Evolutionary conservation across 441 rosid genomes (phyloP).

Genomic region (Populus hybrid): DNA sequence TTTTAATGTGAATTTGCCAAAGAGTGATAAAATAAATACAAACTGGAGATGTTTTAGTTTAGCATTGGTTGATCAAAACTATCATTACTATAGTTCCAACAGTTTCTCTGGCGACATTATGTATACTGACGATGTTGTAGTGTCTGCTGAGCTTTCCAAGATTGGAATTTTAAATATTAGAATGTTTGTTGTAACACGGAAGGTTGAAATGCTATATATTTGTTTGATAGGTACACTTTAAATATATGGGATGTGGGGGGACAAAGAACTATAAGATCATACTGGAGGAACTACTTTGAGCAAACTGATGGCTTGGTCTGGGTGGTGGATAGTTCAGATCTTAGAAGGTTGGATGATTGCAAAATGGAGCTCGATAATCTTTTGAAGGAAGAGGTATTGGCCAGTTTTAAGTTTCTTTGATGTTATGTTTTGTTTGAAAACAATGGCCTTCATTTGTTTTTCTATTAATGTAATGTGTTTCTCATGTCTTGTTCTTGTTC

Average conservation of each 20-base stretch:
- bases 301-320: slow-evolving; percentile 96
- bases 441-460: not conserved
- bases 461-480: not conserved
- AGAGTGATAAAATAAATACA: not conserved
- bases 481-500: not conserved
- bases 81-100: not conserved
- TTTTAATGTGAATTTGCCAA: not conserved
- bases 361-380: slow-evolving; percentile 89
- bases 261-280: slow-evolving; percentile 91
- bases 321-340: slow-evolving; percentile 98
- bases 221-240: slow-evolving; percentile 58
- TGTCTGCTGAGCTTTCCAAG: not conserved
- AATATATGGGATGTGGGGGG: slow-evolving; percentile 99
- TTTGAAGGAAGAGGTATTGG: slow-evolving; percentile 83
- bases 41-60: not conserved
- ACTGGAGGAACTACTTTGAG: slow-evolving; percentile 98
- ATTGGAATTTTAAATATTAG: not conserved
- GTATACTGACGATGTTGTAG: not conserved
- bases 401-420: not conserved
- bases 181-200: not conserved
- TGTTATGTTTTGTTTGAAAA: not conserved
- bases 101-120: not conserved
- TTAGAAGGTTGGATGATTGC: slow-evolving; percentile 91
- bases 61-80: not conserved
- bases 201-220: not conserved